Evolutionary conservation across 108 stramenopile genomes (phyloP), one percentile per base, ranked within the genome.

Genomic region (Hondaea fermentalgiana): DNA sequence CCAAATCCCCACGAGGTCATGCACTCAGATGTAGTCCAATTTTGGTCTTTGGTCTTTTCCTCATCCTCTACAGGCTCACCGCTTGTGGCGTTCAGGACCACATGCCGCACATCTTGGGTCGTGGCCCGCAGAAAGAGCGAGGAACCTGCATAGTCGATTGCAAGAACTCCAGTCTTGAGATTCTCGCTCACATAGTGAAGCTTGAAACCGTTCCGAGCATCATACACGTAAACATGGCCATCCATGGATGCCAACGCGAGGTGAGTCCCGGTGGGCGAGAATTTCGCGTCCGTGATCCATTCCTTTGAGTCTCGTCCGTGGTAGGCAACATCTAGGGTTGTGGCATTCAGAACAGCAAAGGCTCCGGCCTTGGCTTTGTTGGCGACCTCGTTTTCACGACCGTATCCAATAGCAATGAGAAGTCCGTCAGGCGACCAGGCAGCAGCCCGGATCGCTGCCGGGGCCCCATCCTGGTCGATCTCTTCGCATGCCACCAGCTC

Each of bases 121-220:
- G 64, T 69, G 14, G 64, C 64, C 10, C 64, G 64, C 25, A 69
- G 64, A 69, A 69, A 69, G 35, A 69, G 42, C 42, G 64, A 69
- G 8, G 64, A 69, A 17, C 42, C 42, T 23, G 64, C 64, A 69
- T 23, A 69, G 64, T 69, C 64, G 17, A 69, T 69, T 6, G 64
- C 64, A 8, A 69, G 1, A 23, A 42, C 64, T 14, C 64, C 64
- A 12, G 25, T 12, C 42, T 69, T 69, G 25, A 69, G 64, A 12
- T 8, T 69, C 49, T 28, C 45, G 23, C 76, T 53, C 51, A 83
- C 76, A 83, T 45, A 53, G n/a, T 6, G 10, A 1, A 83, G 76
- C 23, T 83, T 83, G 76, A 83, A 83, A 6, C 76, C 76, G 28
- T 83, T 83, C 51, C 76, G 45, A 4, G 76, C 76, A 28, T 83